These are phyloP conservation scores for Brassica incana DNA, from an alignment of 345 rosid genomes.

Conservation along the genomic window DNA sequence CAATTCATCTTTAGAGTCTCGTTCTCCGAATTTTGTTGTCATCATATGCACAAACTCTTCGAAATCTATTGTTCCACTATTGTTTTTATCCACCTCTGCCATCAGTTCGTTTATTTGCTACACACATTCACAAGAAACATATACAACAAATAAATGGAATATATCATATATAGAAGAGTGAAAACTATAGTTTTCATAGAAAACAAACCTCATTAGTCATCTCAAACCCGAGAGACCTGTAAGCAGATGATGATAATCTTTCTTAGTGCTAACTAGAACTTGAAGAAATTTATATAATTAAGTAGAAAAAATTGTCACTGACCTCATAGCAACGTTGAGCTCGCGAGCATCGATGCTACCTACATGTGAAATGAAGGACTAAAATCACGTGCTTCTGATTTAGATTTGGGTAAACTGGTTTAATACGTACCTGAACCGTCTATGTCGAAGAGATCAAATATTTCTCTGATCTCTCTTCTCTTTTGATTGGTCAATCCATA, in stretches of 20 bases:
- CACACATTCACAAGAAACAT: background rate
- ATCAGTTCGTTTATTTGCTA: conserved; percentile 95
- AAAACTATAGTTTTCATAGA: background rate
- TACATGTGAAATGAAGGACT: conserved; percentile 28
- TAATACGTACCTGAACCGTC: conserved; percentile 68
- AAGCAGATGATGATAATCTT: conserved; percentile 12
- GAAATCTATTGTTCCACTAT: conserved; percentile 91
- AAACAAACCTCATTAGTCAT: conserved; percentile 75
- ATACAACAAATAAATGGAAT: background rate
- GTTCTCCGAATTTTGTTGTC: conserved; percentile 89
- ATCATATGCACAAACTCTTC: conserved; percentile 90
- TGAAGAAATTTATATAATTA: background rate
- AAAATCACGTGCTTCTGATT: background rate
- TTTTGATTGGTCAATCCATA: conserved; percentile 68
- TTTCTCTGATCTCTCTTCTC: conserved; percentile 84
- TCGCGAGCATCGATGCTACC: conserved; percentile 92
- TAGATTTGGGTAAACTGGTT: background rate
- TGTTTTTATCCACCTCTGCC: conserved; percentile 90
- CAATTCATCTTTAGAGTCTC: conserved; percentile 79
- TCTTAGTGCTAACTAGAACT: conserved; percentile 2
- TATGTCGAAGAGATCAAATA: conserved; percentile 85
- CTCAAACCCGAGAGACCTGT: conserved; percentile 97
- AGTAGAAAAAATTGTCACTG: background rate
- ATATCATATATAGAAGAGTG: background rate
- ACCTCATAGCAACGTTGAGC: conserved; percentile 98